Percentiles rank a stretch among this genome's conserved stretches.
These are phyloP conservation scores for Ormosia emarginata DNA, from an alignment of 306 rosid species.

Conservation along the genomic window DNA sequence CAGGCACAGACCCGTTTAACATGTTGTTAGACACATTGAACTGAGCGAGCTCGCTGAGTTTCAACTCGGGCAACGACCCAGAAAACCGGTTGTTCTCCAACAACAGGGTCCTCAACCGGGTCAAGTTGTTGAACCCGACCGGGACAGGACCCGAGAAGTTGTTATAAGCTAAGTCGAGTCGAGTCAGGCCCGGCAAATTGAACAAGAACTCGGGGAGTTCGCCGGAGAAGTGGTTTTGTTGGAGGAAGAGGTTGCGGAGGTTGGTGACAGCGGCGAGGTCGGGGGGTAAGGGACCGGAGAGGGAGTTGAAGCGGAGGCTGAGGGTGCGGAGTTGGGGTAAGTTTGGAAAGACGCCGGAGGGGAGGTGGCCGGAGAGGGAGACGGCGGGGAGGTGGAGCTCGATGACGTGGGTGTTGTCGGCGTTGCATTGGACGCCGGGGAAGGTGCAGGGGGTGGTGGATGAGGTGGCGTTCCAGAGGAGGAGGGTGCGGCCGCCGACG, in stretches of 20 bases:
- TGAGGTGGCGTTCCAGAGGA: constrained; percentile 47
- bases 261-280: constrained; percentile 50
- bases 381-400: constrained; percentile 65
- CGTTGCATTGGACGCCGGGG: constrained; percentile 51
- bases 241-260: constrained; percentile 60
- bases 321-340: constrained; percentile 54
- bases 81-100: constrained; percentile 43
- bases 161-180: constrained; percentile 57
- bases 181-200: constrained; percentile 35
- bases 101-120: constrained; percentile 42
- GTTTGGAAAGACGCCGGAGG: constrained; percentile 46
- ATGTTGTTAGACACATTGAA: constrained; percentile 59
- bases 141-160: constrained; percentile 54
- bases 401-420: constrained; percentile 29
- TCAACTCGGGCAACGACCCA: constrained; percentile 38
- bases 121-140: constrained; percentile 23
- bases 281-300: constrained; percentile 45
- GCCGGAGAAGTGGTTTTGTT: constrained; percentile 44
- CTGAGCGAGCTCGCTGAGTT: constrained; percentile 32
- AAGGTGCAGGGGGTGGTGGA: constrained; percentile 40
- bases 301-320: constrained; percentile 61
- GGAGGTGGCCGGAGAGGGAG: constrained; percentile 54
- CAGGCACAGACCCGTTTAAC: constrained; percentile 59
- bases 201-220: constrained; percentile 40
- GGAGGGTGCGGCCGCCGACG: constrained; percentile 44